phyloP scores from a whole-genome alignment of 2,329 filamentous ascomycete genomes.

The Westerdykella ornata region DNA sequence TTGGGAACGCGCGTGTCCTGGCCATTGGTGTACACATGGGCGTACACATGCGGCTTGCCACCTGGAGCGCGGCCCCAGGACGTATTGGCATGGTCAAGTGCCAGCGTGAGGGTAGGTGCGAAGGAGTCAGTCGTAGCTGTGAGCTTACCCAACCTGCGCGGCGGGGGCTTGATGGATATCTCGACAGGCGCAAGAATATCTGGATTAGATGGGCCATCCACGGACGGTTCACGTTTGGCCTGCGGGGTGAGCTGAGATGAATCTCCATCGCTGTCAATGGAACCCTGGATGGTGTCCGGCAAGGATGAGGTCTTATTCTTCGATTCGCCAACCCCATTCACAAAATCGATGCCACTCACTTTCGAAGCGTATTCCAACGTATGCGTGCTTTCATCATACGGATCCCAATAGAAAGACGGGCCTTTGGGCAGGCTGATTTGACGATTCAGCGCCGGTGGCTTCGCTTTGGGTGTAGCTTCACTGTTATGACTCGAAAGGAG shows the following conservation, averaged over 20 bases:
- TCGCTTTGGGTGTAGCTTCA: constrained; percentile 35
- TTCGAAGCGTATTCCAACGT: constrained; percentile 42
- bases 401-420: constrained; percentile 42
- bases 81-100: constrained; percentile 59
- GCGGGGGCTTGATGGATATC: constrained; percentile 34
- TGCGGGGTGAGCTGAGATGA: constrained; percentile 3
- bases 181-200: constrained; percentile 19
- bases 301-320: constrained; percentile 17
- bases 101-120: constrained; percentile 54
- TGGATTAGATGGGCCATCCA: constrained; percentile 8
- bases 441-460: constrained; percentile 34
- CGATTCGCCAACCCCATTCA: constrained; percentile 14
- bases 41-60: constrained; percentile 45
- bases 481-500: constrained; percentile 27
- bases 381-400: constrained; percentile 41
- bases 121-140: constrained; percentile 60
- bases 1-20: constrained; percentile 71
- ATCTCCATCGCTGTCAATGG: constrained; percentile 11
- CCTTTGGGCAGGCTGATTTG: constrained; percentile 42
- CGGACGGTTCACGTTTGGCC: constrained; percentile 8
- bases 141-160: constrained; percentile 55
- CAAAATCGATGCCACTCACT: constrained; percentile 42
- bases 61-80: constrained; percentile 68
- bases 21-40: constrained; percentile 55
- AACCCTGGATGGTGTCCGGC: constrained; percentile 25